These are phyloP conservation scores for Bretschneidera sinensis DNA, from an alignment of 345 rosid genomes.

Conservation along the genomic window DNA sequence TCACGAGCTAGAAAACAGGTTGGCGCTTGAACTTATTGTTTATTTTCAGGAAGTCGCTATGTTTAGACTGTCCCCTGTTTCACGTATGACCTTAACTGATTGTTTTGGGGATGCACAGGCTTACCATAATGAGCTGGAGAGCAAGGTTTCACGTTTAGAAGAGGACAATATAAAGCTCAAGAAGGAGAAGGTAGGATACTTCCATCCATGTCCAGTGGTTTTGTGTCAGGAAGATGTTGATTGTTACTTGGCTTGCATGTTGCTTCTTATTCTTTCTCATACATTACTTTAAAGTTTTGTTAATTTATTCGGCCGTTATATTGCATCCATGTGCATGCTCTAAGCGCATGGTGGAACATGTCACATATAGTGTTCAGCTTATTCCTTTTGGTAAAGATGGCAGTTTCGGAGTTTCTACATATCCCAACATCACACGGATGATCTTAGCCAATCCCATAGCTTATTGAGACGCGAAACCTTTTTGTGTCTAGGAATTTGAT, in stretches of 20 bases:
- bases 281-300: too few species aligned
- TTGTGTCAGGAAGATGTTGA: too few species aligned
- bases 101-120: conserved; percentile 31
- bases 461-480: too few species aligned
- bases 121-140: conserved; percentile 54
- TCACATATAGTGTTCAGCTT: neutral
- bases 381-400: too few species aligned
- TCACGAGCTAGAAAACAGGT: conserved; percentile 69
- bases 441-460: too few species aligned
- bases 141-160: conserved; percentile 46
- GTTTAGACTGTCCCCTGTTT: neutral
- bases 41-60: neutral
- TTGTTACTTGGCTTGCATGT: neutral
- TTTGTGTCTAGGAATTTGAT: too few species aligned
- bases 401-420: too few species aligned
- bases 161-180: conserved; percentile 46
- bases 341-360: neutral
- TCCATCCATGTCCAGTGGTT: neutral
- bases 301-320: neutral
- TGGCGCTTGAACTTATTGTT: neutral
- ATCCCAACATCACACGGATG: too few species aligned
- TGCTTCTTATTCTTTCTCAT: neutral
- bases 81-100: neutral
- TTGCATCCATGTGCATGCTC: neutral
- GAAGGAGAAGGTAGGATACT: conserved; percentile 50